Evolutionary conservation across 177 flowering plant genomes (phyloP).

Genomic region (Vitis hybrid): DNA sequence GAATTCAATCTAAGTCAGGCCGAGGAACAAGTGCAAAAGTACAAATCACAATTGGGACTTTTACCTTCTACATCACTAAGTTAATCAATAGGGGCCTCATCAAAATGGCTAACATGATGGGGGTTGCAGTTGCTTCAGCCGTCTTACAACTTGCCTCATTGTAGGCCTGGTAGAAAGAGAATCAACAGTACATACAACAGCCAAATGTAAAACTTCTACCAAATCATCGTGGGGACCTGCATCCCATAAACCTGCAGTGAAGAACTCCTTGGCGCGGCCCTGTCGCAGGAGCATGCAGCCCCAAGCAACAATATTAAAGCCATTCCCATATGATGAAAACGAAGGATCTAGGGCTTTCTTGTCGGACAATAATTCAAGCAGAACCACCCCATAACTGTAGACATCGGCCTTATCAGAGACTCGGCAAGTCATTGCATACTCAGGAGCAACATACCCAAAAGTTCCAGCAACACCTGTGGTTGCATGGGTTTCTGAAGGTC

Average conservation of each 20-base stretch:
- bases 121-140: slow-evolving; percentile 85
- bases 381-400: slow-evolving; percentile 89
- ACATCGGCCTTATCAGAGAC: slow-evolving; percentile 95
- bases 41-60: slow-evolving; percentile 28
- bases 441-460: slow-evolving; percentile 95
- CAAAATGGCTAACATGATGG: slow-evolving; percentile 50
- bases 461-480: slow-evolving; percentile 96
- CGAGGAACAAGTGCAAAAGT: slow-evolving; percentile 17
- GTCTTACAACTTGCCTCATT: slow-evolving; percentile 83
- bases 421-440: slow-evolving; percentile 95
- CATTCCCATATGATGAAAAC: slow-evolving; percentile 78
- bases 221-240: slow-evolving; percentile 80
- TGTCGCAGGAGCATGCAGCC: slow-evolving; percentile 84
- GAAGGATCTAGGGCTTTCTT: slow-evolving; percentile 91
- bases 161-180: slow-evolving; percentile 77
- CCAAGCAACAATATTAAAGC: slow-evolving; percentile 89
- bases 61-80: slow-evolving; percentile 36
- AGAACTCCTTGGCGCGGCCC: slow-evolving; percentile 83
- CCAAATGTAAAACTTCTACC: slow-evolving; percentile 78
- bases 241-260: slow-evolving; percentile 85
- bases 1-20: slow-evolving; percentile 27
- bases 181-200: slow-evolving; percentile 86
- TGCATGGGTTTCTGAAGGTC: slow-evolving; percentile 93
- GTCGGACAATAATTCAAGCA: slow-evolving; percentile 83
- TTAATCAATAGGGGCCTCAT: slow-evolving; percentile 18